Conservation (phyloP, 2,329 filamentous ascomycete genomes). For the Ploettnerulaceae sp. region DNA sequence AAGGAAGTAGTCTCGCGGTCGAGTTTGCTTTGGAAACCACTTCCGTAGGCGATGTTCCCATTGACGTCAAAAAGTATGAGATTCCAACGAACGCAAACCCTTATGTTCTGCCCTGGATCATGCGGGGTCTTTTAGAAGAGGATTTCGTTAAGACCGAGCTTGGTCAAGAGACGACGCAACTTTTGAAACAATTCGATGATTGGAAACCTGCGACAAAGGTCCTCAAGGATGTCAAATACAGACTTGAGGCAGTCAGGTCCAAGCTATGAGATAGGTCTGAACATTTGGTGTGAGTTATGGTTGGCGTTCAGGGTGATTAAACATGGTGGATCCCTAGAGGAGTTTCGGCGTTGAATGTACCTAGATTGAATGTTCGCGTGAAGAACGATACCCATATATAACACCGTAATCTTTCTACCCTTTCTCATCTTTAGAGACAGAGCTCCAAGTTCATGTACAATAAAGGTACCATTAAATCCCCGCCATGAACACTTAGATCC, state of each 20-base stretch:
- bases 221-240: slow-evolving; percentile 91
- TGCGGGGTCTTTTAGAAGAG: slow-evolving; percentile 89
- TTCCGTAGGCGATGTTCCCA: slow-evolving; percentile 42
- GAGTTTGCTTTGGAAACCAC: slow-evolving; percentile 71
- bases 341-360: slow-evolving; percentile 10
- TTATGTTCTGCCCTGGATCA: slow-evolving; percentile 90
- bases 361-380: slow-evolving; percentile 5
- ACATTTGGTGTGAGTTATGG: neutral
- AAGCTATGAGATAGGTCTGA: slow-evolving; percentile 49
- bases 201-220: slow-evolving; percentile 91
- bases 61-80: slow-evolving; percentile 49
- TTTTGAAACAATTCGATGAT: slow-evolving; percentile 84
- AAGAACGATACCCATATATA: slow-evolving; percentile 13
- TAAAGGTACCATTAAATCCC: no score
- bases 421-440: no score
- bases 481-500: no score
- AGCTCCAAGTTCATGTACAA: no score
- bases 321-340: neutral
- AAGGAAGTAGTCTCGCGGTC: slow-evolving; percentile 53
- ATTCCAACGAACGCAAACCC: slow-evolving; percentile 61
- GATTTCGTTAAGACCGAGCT: slow-evolving; percentile 81
- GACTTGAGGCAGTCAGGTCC: slow-evolving; percentile 84
- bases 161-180: slow-evolving; percentile 67
- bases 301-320: slow-evolving; percentile 1
- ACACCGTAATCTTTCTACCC: no score